Percentiles rank a stretch among this genome's conserved stretches.
These are phyloP conservation scores for Trichoderma brevicompactum DNA, from an alignment of 2,329 filamentous ascomycete genomes.

Conservation along the genomic window DNA sequence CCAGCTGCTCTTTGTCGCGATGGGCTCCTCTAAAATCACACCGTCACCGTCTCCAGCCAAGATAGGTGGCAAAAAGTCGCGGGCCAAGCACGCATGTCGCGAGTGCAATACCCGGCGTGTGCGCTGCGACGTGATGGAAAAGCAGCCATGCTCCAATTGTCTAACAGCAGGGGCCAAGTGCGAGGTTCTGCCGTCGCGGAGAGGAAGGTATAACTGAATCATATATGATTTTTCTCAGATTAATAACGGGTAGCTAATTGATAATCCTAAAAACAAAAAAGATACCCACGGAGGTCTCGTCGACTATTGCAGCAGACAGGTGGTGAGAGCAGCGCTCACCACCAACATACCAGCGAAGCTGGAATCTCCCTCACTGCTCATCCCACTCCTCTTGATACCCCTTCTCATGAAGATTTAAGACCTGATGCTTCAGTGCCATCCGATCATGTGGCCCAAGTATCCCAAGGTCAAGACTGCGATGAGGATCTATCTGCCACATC, in stretches of 20 bases:
- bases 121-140: slow-evolving; percentile 44
- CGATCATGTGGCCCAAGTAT: background rate
- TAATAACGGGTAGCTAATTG: background rate
- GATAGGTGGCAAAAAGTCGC: slow-evolving; percentile 38
- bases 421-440: background rate
- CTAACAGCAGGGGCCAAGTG: slow-evolving; percentile 36
- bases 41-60: slow-evolving; percentile 21
- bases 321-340: slow-evolving; percentile 26
- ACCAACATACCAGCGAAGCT: slow-evolving; percentile 1
- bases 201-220: slow-evolving; percentile 38
- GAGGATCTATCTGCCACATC: background rate
- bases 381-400: background rate
- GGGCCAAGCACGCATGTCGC: slow-evolving; percentile 44
- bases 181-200: slow-evolving; percentile 42
- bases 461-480: slow-evolving; percentile 11
- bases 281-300: slow-evolving; percentile 36
- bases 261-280: slow-evolving; percentile 2
- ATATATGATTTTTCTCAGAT: background rate
- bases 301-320: slow-evolving; percentile 29
- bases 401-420: background rate
- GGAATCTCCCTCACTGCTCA: background rate
- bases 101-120: slow-evolving; percentile 43
- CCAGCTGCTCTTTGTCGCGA: background rate
- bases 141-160: slow-evolving; percentile 43
- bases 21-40: slow-evolving; percentile 11